Evolutionary conservation across 1,139 yeast species (phyloP).

Genomic region (Yarrowia galli): DNA sequence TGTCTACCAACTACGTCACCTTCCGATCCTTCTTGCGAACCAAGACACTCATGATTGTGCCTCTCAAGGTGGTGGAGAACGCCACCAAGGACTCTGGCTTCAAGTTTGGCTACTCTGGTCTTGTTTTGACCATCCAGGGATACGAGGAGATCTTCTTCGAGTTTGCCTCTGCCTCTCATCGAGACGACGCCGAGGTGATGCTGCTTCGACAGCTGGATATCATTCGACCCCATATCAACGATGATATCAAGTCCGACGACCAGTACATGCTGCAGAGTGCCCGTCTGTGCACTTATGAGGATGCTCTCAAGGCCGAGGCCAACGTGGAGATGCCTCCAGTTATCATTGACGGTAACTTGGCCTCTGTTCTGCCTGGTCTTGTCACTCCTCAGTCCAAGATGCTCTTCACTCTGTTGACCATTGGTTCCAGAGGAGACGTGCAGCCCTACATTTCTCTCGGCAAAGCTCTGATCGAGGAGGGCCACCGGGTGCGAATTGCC

Average conservation of each 20-base stretch:
- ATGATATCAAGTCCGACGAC: slow-evolving; percentile 35
- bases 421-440: slow-evolving; percentile 95
- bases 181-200: slow-evolving; percentile 76
- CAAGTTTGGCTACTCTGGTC: slow-evolving; percentile 70
- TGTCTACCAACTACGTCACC: slow-evolving; percentile 72
- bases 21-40: slow-evolving; percentile 81
- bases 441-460: slow-evolving; percentile 95
- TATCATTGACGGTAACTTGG: slow-evolving; percentile 43
- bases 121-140: slow-evolving; percentile 71
- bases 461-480: slow-evolving; percentile 76
- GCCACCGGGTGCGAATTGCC: slow-evolving; percentile 83
- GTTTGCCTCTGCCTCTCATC: slow-evolving; percentile 66
- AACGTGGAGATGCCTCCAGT: slow-evolving; percentile 47
- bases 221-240: slow-evolving; percentile 31
- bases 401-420: slow-evolving; percentile 76
- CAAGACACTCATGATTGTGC: slow-evolving; percentile 82
- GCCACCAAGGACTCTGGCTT: slow-evolving; percentile 71
- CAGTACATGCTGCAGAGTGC: slow-evolving; percentile 45
- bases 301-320: slow-evolving; percentile 43
- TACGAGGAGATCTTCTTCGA: slow-evolving; percentile 80
- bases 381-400: slow-evolving; percentile 51
- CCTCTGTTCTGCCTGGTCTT: slow-evolving; percentile 23
- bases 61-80: slow-evolving; percentile 72
- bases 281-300: slow-evolving; percentile 49
- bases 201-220: slow-evolving; percentile 60